Evolutionary conservation across 2,329 filamentous ascomycete genomes (phyloP).

Genomic region (Colletotrichum sp.): DNA sequence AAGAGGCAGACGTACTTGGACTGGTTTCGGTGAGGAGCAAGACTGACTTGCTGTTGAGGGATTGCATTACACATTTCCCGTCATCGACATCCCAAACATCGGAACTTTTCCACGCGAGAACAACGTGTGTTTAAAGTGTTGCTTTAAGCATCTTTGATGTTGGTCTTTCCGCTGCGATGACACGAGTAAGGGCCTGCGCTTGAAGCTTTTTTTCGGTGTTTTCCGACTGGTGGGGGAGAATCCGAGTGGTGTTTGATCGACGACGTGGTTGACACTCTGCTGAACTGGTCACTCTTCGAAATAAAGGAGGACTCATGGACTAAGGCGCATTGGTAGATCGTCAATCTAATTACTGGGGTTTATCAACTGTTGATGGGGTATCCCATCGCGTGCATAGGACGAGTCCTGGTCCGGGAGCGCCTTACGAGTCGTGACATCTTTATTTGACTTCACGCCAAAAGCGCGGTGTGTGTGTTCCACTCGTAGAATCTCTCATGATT

Average conservation of each 20-base stretch:
- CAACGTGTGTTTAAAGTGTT: background rate
- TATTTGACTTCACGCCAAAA: background rate
- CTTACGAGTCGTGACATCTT: background rate
- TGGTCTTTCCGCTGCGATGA: background rate
- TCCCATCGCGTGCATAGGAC: background rate
- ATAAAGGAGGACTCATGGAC: background rate
- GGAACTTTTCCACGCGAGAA: background rate
- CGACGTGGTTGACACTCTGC: background rate
- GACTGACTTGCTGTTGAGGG: rapidly evolving
- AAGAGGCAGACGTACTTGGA: background rate
- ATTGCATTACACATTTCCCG: background rate
- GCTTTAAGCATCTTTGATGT: background rate
- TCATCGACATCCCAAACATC: rapidly evolving
- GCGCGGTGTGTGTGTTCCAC: background rate
- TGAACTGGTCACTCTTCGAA: background rate
- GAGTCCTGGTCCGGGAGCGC: background rate
- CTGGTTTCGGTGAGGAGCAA: background rate
- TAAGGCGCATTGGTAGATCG: background rate
- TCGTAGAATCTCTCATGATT: background rate
- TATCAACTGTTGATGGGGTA: background rate
- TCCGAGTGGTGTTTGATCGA: background rate
- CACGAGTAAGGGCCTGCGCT: background rate
- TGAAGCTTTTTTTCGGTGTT: background rate
- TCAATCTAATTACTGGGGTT: background rate
- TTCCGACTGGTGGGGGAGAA: background rate